Base-by-base conservation (phyloP, 208 protist genomes). In the Leptomonas pyrrhocoris region DNA sequence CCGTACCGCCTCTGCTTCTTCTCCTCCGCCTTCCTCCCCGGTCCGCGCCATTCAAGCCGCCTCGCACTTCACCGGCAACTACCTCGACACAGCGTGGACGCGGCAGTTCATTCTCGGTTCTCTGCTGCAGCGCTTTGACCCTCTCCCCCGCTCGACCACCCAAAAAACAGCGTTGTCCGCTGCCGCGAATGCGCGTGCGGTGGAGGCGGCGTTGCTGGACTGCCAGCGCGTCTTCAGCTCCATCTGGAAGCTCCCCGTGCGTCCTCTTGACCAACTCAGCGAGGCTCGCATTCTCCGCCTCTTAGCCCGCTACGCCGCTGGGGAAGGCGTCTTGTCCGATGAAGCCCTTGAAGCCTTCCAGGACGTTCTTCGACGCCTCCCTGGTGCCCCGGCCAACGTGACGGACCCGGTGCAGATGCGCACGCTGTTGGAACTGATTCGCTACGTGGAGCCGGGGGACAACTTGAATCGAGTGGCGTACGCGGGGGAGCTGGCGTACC, bases 101-200 rank as follows among this genome's bases (percentile, higher is more conserved):
- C 81, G 87, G 0, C 79, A 81, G 50, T 96, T 96, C 54, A 85
- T 96, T 36, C 67, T 96, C n/a, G 86, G 88, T 21, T 83, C 83
- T 4, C 69, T 96, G 16, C 77, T 96, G 13, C 88, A 92, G 68
- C 77, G 80, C 53, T 93, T 89, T 58, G 78, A 86, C 30, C 84
- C 89, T 5, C 38, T 64, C 18, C 42, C 45, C 0, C 50, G 43
- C 60, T 31, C 21, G 21, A 49, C 43, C 0, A 13, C 71, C 15
- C 42, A 36, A 48, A 56, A 43, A 31, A 57, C 3, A 34, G 31
- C 43, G 7, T 56, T 51, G 12, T 15, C 54, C 40, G 13, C 67
- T 43, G 19, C 53, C 38, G 8, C 45, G 9, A 66, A 36, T 25
- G 61, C 62, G 30, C 62, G 62, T n/a, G n/a, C 21, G 45, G 54